Evolutionary conservation across 495 filamentous ascomycete species (phyloP).

Genomic region (Penicillium arizonense): DNA sequence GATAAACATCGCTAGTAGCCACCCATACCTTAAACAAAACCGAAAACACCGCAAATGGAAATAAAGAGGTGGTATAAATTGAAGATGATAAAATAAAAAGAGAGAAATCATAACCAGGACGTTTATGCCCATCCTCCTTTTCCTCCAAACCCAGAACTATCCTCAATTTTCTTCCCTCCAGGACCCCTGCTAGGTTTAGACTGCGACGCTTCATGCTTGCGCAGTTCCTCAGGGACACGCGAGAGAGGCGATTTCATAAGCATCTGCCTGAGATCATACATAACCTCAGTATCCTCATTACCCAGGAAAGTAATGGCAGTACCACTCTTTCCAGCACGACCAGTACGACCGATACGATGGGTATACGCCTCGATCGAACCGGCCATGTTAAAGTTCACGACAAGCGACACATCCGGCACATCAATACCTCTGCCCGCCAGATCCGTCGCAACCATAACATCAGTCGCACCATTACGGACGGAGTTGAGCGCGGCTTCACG

Average conservation of each 20-base stretch:
- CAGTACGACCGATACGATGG: conserved; percentile 95
- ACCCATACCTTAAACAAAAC: not conserved
- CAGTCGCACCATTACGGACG: conserved; percentile 72
- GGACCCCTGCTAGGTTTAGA: conserved; percentile 63
- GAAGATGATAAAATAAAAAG: not conserved
- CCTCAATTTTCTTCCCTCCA: conserved; percentile 61
- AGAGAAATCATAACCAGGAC: not conserved
- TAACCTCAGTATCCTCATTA: conserved; percentile 84
- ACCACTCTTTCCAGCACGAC: conserved; percentile 97
- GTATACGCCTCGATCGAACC: conserved; percentile 92
- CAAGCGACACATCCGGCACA: conserved; percentile 88
- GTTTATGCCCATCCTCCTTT: conserved; percentile 51
- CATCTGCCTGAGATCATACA: conserved; percentile 98
- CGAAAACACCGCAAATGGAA: not conserved
- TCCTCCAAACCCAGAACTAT: conserved; percentile 57
- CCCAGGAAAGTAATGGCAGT: conserved; percentile 95
- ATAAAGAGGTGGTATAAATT: not conserved
- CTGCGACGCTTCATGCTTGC: conserved; percentile 93
- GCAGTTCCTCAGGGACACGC: conserved; percentile 87
- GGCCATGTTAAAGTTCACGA: conserved; percentile 99
- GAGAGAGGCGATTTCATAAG: conserved; percentile 87
- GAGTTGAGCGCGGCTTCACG: conserved; percentile 91
- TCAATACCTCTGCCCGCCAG: conserved; percentile 98
- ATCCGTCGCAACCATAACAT: conserved; percentile 96
- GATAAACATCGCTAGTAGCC: not conserved